phyloP scores from a whole-genome alignment of 192 early-diverging fungal genomes.

The Spizellomyces sp. region DNA sequence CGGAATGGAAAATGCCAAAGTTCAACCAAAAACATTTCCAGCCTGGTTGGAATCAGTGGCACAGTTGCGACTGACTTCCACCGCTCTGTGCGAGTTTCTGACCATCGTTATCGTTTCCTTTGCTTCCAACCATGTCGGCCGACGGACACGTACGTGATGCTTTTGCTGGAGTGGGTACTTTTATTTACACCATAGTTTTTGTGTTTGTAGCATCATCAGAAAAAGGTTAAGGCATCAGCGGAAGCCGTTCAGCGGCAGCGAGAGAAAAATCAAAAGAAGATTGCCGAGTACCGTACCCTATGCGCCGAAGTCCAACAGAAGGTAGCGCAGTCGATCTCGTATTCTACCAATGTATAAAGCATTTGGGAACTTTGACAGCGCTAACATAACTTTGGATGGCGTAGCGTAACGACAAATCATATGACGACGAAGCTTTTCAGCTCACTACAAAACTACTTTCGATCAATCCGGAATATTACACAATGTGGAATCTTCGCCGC shows the following conservation, averaged over 20 bases:
- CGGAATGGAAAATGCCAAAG: no score
- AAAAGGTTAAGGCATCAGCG: constrained; percentile 34
- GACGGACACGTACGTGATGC: no score
- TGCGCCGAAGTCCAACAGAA: constrained; percentile 19
- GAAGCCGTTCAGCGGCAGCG: constrained; percentile 22
- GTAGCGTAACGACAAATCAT: no score
- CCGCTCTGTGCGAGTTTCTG: no score
- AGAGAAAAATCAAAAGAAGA: constrained; percentile 34
- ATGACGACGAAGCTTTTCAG: no score
- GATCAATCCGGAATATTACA: constrained; percentile 90
- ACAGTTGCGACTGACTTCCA: no score
- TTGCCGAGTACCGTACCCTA: constrained; percentile 32
- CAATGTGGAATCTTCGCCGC: constrained; percentile 93
- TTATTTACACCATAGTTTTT: background rate
- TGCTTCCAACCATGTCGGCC: no score
- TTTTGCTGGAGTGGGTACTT: no score
- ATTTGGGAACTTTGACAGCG: background rate
- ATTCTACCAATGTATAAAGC: background rate
- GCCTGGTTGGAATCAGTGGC: no score
- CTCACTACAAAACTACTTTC: constrained; percentile 72
- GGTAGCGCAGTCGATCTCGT: constrained; percentile 10
- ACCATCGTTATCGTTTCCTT: no score
- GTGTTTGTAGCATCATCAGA: constrained; percentile 31
- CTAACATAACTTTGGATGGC: background rate
- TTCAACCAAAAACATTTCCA: no score